A percentile compares a stretch with the other conserved stretches of the same genome.
Evolutionary conservation across 1,284 basidiomycete genomes (phyloP).

Genomic region (Ceratobasidium sp.): DNA sequence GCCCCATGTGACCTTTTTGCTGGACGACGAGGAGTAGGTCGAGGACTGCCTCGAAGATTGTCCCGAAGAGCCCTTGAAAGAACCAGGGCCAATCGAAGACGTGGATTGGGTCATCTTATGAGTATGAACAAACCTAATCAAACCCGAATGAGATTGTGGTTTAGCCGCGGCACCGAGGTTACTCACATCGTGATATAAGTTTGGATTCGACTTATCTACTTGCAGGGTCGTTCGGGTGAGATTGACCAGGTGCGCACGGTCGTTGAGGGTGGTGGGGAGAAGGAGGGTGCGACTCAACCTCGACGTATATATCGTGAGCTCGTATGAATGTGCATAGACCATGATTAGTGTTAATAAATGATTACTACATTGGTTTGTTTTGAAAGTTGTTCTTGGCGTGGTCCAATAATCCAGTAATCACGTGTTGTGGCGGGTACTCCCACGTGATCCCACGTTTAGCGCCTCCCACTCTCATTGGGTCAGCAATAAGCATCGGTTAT

Average conservation of each 20-base stretch:
- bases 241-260: not conserved
- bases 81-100: not conserved
- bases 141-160: not conserved
- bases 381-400: not conserved
- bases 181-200: not conserved
- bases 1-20: not conserved
- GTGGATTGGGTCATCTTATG: not conserved
- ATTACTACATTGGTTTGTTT: not conserved
- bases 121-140: not conserved
- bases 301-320: not conserved
- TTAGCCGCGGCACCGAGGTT: not conserved
- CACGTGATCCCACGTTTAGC: conserved; percentile 12
- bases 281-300: not conserved
- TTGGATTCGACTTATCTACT: not conserved
- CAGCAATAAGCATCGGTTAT: not conserved
- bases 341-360: not conserved
- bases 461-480: not conserved
- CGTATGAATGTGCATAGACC: not conserved
- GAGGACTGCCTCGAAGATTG: not conserved
- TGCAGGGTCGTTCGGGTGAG: not conserved
- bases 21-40: not conserved
- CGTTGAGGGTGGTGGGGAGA: not conserved
- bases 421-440: not conserved
- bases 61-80: not conserved
- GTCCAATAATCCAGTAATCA: not conserved